These are phyloP conservation scores for Abelmoschus esculentus DNA, from an alignment of 345 rosid species.

Conservation along the genomic window DNA sequence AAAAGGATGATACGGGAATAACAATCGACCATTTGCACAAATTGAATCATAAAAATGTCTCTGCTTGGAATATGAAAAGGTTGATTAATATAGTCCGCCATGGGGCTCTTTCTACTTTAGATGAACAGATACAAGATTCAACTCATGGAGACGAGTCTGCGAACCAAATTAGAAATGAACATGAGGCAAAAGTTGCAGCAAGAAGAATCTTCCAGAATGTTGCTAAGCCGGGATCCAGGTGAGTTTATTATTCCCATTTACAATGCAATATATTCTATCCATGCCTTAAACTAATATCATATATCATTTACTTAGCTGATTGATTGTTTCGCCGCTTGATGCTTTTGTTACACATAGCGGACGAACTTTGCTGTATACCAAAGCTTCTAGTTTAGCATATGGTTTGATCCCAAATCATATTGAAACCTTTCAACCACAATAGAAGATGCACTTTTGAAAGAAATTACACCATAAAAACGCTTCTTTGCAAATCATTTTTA, in stretches of 20 bases:
- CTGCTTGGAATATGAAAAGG: constrained; percentile 98
- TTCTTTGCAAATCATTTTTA: no score
- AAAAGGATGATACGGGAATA: constrained; percentile 33
- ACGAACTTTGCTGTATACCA: no score
- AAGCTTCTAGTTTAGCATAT: no score
- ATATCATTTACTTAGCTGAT: not conserved
- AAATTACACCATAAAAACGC: no score
- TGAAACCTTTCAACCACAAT: no score
- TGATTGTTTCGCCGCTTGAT: not conserved
- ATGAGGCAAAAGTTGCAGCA: constrained; percentile 79
- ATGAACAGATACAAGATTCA: constrained; percentile 60
- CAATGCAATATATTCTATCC: not conserved
- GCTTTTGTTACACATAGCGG: not conserved
- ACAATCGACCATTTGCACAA: constrained; percentile 66
- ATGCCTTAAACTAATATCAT: not conserved
- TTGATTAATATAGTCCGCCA: constrained; percentile 59
- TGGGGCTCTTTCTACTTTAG: constrained; percentile 70
- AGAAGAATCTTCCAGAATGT: constrained; percentile 72
- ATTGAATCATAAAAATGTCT: constrained; percentile 67
- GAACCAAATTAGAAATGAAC: constrained; percentile 55
- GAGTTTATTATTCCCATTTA: constrained; percentile 7
- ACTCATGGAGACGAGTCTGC: constrained; percentile 47
- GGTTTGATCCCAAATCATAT: no score
- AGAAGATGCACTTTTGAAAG: no score
- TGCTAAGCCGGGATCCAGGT: constrained; percentile 63